phyloP scores from a whole-genome alignment of 2,329 filamentous ascomycete genomes.

The Chrysoporthe cubensis region DNA sequence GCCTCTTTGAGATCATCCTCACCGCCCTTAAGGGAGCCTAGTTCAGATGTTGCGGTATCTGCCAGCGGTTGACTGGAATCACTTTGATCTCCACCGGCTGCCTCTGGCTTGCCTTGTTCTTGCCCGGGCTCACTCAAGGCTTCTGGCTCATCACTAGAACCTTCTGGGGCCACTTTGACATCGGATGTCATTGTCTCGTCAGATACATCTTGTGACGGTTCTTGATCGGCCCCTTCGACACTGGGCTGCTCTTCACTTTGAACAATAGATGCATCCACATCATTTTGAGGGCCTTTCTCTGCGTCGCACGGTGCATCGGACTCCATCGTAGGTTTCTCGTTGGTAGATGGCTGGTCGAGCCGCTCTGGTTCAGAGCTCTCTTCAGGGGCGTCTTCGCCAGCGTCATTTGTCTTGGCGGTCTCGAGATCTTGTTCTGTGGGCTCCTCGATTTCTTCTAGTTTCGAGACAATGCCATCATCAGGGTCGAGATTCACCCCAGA shows the following conservation, averaged over 20 bases:
- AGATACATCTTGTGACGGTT: background rate
- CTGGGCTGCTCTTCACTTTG: background rate
- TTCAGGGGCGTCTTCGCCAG: background rate
- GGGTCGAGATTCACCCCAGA: slow-evolving; percentile 11
- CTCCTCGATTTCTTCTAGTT: background rate
- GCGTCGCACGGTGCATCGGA: background rate
- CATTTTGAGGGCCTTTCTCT: background rate
- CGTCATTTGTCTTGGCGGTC: no score
- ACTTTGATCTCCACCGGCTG: background rate
- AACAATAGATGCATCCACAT: background rate
- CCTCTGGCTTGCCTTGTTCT: background rate
- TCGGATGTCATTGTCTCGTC: background rate
- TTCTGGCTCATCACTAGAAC: background rate
- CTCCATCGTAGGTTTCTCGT: background rate
- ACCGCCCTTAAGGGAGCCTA: background rate
- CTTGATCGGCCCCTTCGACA: background rate
- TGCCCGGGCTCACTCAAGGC: background rate
- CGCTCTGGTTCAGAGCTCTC: background rate
- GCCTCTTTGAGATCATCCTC: background rate
- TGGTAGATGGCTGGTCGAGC: background rate
- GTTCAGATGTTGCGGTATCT: background rate
- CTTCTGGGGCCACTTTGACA: background rate
- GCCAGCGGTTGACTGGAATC: background rate
- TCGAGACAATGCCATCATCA: background rate
- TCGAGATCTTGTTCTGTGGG: background rate